Evolutionary conservation across 192 early-diverging fungal genomes (phyloP).

Genomic region (Linnemannia exigua): DNA sequence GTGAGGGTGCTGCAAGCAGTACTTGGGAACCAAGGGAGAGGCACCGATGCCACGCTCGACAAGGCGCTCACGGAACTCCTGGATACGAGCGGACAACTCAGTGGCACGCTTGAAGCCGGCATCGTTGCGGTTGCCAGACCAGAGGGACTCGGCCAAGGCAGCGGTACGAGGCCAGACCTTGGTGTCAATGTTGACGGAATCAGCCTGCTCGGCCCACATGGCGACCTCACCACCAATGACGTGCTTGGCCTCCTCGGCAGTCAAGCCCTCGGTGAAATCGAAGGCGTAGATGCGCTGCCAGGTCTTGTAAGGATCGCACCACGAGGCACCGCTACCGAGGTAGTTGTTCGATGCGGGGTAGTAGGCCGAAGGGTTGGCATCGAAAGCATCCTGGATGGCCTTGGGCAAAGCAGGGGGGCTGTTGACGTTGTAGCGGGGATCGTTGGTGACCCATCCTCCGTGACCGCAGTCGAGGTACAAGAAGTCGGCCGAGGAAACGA

Average conservation of each 20-base stretch:
- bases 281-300: conserved; percentile 83
- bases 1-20: conserved; percentile 57
- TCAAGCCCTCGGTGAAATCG: conserved; percentile 72
- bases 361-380: conserved; percentile 36
- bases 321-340: conserved; percentile 66
- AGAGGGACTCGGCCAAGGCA: conserved; percentile 76
- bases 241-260: conserved; percentile 63
- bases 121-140: conserved; percentile 74
- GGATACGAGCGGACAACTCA: conserved; percentile 64
- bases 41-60: conserved; percentile 73
- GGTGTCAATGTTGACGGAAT: conserved; percentile 66
- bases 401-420: conserved; percentile 36
- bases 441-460: conserved; percentile 79
- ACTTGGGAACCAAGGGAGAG: conserved; percentile 71
- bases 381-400: conserved; percentile 48
- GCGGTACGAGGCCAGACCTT: conserved; percentile 80
- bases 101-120: conserved; percentile 46
- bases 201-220: conserved; percentile 80
- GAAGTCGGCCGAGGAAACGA: conserved; percentile 72
- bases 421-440: conserved; percentile 62
- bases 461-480: conserved; percentile 84
- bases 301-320: conserved; percentile 83
- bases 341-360: conserved; percentile 54
- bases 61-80: conserved; percentile 77
- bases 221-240: conserved; percentile 80